phyloP scores from a whole-genome alignment of 139 green algal genomes.

The Tetradesmus lagerheimii region DNA sequence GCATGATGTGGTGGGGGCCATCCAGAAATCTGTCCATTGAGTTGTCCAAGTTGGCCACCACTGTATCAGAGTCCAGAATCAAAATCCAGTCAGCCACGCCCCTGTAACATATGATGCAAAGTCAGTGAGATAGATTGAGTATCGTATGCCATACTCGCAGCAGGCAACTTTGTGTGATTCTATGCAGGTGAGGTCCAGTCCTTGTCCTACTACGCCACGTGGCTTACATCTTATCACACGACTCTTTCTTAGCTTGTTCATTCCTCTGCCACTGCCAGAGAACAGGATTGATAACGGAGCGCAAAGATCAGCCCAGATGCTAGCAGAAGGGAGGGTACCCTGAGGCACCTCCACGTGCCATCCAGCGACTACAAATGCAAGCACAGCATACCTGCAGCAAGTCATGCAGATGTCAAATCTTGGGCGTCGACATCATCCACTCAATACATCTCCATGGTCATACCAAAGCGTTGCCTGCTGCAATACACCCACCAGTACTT shows the following conservation, averaged over 20 bases:
- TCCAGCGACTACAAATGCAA: too few relatives aligned
- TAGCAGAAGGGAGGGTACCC: not conserved
- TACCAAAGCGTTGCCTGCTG: not conserved
- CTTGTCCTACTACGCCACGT: too few relatives aligned
- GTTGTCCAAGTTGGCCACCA: conserved; percentile 1
- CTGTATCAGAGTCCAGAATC: not conserved
- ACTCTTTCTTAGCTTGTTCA: too few relatives aligned
- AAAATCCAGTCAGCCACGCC: conserved; percentile 4
- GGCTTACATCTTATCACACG: too few relatives aligned
- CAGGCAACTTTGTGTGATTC: too few relatives aligned
- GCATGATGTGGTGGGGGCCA: not conserved
- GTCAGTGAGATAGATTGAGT: not conserved
- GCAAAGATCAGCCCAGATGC: not conserved
- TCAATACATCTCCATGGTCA: too few relatives aligned
- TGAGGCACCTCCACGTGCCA: too few relatives aligned
- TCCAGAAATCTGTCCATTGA: not conserved
- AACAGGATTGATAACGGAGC: too few relatives aligned
- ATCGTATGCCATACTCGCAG: too few relatives aligned
- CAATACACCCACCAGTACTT: not conserved
- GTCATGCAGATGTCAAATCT: not conserved
- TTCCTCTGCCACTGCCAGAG: too few relatives aligned
- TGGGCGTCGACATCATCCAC: not conserved
- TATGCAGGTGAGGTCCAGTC: too few relatives aligned
- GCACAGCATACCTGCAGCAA: too few relatives aligned
- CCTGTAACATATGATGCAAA: not conserved